Conservation (phyloP, 176 grass and related monocot species). For the Zoysia japonica region DNA sequence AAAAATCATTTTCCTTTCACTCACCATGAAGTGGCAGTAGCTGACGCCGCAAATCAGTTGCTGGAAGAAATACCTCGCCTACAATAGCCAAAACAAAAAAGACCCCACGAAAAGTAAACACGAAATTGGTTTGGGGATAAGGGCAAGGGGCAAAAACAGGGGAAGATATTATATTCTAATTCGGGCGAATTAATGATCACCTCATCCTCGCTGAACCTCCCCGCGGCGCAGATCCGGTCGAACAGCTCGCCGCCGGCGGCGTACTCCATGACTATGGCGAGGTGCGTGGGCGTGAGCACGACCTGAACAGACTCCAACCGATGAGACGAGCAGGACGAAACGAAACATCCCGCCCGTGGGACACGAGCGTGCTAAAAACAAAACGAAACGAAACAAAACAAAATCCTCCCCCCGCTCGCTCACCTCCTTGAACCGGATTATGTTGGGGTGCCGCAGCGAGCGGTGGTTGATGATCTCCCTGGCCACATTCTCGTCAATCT, state of each 20-base stretch:
- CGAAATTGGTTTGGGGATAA: neutral
- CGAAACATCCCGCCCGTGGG: too few species aligned
- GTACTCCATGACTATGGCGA: conserved; percentile 91
- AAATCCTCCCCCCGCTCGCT: neutral
- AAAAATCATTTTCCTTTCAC: neutral
- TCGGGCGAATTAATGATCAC: conserved; percentile 26
- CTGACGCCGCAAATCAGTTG: conserved; percentile 94
- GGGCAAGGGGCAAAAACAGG: neutral
- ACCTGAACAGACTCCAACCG: conserved; percentile 38
- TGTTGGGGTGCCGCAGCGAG: conserved; percentile 83
- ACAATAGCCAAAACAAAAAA: neutral
- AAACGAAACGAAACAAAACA: neutral
- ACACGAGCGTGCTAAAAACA: neutral
- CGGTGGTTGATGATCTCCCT: conserved; percentile 95
- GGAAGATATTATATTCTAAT: conserved; percentile 3
- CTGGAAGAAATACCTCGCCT: conserved; percentile 99
- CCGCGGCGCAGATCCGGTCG: conserved; percentile 86
- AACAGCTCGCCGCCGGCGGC: conserved; percentile 90
- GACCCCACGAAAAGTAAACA: neutral
- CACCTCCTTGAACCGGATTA: conserved; percentile 95
- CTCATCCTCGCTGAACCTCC: conserved; percentile 92
- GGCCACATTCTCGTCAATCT: conserved; percentile 75
- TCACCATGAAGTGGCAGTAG: conserved; percentile 98
- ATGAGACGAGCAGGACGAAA: too few species aligned
- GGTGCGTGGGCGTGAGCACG: conserved; percentile 83